Conservation (phyloP, 441 rosid species). For the Breynia disticha region DNA sequence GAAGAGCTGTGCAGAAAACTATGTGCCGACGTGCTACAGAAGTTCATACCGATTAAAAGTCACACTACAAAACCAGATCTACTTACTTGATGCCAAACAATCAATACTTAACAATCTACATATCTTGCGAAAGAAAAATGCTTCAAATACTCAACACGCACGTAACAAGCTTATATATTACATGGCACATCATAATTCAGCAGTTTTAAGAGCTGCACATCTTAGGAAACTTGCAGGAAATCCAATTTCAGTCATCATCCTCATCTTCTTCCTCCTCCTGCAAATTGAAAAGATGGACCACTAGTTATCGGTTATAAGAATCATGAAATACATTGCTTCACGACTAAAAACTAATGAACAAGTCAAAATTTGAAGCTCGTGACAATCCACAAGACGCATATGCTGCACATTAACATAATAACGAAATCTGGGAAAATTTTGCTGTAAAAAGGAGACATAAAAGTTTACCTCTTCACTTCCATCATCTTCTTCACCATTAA, state of each 20-base stretch:
- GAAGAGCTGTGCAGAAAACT: neutral
- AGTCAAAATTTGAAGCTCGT: neutral
- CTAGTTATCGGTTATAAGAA: neutral
- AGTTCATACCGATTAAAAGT: neutral
- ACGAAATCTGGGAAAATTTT: too few species aligned
- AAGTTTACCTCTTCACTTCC: slow-evolving; percentile 41
- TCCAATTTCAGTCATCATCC: slow-evolving; percentile 14
- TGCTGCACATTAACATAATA: neutral
- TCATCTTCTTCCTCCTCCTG: slow-evolving; percentile 14
- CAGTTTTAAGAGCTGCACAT: neutral
- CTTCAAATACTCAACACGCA: too few species aligned
- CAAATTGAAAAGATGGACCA: neutral
- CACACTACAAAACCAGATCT: neutral
- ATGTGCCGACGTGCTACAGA: neutral
- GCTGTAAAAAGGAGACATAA: neutral
- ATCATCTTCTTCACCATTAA: slow-evolving; percentile 38
- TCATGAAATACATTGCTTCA: neutral
- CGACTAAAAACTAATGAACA: neutral
- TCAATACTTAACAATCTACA: too few species aligned
- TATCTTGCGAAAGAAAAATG: too few species aligned
- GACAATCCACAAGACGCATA: neutral
- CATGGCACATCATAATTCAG: neutral
- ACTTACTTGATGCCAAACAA: too few species aligned
- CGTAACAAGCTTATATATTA: neutral
- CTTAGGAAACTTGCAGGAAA: neutral